Base-by-base conservation (phyloP, 148 eudicot genomes). In the Fagopyrum esculentum region DNA sequence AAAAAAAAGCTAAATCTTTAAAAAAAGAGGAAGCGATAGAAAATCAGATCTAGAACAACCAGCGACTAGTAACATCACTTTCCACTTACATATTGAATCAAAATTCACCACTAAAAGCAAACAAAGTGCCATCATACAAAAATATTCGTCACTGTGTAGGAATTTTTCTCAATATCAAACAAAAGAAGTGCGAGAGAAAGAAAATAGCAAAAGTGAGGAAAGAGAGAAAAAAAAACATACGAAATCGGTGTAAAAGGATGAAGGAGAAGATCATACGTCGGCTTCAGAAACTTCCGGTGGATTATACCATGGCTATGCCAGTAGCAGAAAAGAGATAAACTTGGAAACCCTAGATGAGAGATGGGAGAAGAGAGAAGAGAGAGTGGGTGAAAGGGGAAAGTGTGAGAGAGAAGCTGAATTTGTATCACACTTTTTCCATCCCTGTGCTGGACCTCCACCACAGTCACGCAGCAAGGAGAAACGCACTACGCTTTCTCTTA, bases 381-480 rank as follows among this genome's bases (percentile, higher is more conserved):
- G 76, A 81, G 71, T 55, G 77, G 74, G 50, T 63, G 66, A 82
- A 73, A 81, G 79, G 54, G 71, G 81, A 78, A 82, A 77, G 85
- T 77, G 81, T 46, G 54, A 72, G 77, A 61, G 71, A 71, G 82
- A 81, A 61, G 72, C 59, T n/a, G 69, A 56, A 46, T 51, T 71
- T 81, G 66, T 82, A 78, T 80, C 57, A 48, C 75, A 49, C 19
- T 12, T 26, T 26, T 45, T 16, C 76, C 72, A 45, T 59, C 77
- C 69, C 72, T 72, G 75, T 78, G 76, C 75, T 80, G 66, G 66
- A 59, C 66, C 22, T 73, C 81, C 79, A 76, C 78, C 83, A 74
- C 79, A 51, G 73, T 73, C 73, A 50, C 78, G 49, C 78, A 77
- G 72, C 11, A 12, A 48, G 72, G 40, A 60, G 66, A 35, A 60